Base-by-base conservation (phyloP, 257 asterid genomes). In the Nicotiana paniculata region DNA sequence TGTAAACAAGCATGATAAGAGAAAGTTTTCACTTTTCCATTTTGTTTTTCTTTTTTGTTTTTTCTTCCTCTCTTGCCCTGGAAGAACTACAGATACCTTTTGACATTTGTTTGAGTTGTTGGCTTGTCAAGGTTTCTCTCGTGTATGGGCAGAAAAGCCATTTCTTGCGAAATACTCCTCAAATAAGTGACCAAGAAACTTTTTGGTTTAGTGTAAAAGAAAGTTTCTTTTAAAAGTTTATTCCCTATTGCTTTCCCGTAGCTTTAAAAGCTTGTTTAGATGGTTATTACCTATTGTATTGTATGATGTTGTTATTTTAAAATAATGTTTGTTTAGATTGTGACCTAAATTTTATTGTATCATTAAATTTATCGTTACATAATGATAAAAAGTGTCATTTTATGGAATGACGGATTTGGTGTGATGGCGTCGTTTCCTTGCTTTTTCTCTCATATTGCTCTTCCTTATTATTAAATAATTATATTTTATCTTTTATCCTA, bases 51-150 rank as follows among this genome's bases (percentile, higher is more conserved):
- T 10, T 24, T 62, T 62, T 3, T 15, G 11, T 4, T 28, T 64
- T 48, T 4, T 46, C 4, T 74, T 48, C 26, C 43, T 48, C 79
- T 6, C 26, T 74, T 48, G 13, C 28, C 26, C 24, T 13, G 15
- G 11, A 48, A 74, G 62, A 70, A 48, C 79, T 48, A 48, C 3
- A 24, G 26, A 74, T 74, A 26, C 26, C 26, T 26, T 39, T 74
- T 51, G 63, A 74, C 79, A 74, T 74, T 48, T 74, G 63, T 74
- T 74, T 51, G 43, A 17, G 63, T 74, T 74, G 63, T 43, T 74
- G 79, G 26, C 26, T 24, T 74, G 32, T 51, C 26, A 74, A 53
- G 79, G 51, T 74, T 26, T 48, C 3, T 26, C 37, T 26, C 48
- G 26, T 74, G 61, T 74, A 51, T 51, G 26, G 26, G 30, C 43